These are phyloP conservation scores for sorghum (Sorghum bicolor) DNA, from an alignment of 176 grass and related monocot species.

Conservation along the genomic window DNA sequence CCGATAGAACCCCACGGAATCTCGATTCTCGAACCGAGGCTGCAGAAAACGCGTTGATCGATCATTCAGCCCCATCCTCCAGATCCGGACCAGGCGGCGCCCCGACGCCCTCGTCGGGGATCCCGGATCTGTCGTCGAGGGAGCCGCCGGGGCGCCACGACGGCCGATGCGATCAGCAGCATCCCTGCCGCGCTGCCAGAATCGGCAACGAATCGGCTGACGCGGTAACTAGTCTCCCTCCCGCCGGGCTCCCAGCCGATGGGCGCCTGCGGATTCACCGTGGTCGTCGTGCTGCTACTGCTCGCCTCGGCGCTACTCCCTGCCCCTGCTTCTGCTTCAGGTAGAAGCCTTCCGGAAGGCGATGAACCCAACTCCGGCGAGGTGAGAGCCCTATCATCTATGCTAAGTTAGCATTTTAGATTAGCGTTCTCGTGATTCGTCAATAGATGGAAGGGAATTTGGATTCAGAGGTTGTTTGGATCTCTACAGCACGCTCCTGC, in stretches of 20 bases:
- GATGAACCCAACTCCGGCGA: conserved; percentile 25
- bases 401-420: not conserved
- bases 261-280: conserved; percentile 23
- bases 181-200: conserved; percentile 11
- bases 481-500: conserved; percentile 25
- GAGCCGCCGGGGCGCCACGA: not conserved
- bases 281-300: conserved; percentile 14
- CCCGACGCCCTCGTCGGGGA: not conserved
- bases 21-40: not conserved
- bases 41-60: not conserved
- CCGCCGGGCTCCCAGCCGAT: not conserved
- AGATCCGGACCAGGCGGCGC: conserved; percentile 29
- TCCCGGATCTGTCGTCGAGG: conserved; percentile 7
- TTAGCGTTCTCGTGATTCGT: not conserved
- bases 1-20: not conserved
- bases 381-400: conserved; percentile 9
- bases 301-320: conserved; percentile 28
- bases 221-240: not conserved
- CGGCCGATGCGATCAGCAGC: conserved; percentile 14
- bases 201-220: conserved; percentile 20
- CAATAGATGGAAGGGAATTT: not conserved
- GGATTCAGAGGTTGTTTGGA: not conserved
- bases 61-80: not conserved
- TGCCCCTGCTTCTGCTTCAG: not conserved
- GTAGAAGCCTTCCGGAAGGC: conserved; percentile 45